A percentile compares a stretch with the other conserved stretches of the same genome.
Evolutionary conservation across 148 eudicot species (phyloP).

Genomic region (Hydrangea macrophylla): DNA sequence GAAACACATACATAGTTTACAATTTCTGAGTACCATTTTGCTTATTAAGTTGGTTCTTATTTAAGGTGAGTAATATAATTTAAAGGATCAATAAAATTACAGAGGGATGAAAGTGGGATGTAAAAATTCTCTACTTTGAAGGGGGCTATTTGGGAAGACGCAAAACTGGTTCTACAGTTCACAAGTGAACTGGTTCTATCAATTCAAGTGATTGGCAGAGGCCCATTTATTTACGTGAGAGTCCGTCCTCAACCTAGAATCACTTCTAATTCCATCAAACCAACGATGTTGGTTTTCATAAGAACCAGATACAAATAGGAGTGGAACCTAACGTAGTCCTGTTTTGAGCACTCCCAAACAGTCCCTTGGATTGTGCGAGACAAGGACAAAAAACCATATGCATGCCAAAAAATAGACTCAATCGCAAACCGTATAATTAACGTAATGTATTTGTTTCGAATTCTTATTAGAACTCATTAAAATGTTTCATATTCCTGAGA

Average conservation of each 20-base stretch:
- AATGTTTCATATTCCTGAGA: neutral
- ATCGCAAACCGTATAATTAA: neutral
- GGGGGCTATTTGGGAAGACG: too few relatives aligned
- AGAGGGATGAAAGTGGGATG: neutral
- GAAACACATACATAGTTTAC: neutral
- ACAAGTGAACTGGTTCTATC: too few relatives aligned
- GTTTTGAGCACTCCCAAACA: too few relatives aligned
- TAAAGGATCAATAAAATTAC: neutral
- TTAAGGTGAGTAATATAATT: neutral
- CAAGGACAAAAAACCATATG: neutral
- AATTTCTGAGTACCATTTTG: neutral
- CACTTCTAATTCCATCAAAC: too few relatives aligned
- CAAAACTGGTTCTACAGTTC: too few relatives aligned
- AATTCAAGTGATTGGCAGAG: too few relatives aligned
- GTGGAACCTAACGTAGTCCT: too few relatives aligned
- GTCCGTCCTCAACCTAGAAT: too few relatives aligned
- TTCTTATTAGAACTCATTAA: neutral
- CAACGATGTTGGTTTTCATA: too few relatives aligned
- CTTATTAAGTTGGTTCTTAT: neutral
- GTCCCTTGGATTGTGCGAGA: too few relatives aligned
- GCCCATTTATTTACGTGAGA: too few relatives aligned
- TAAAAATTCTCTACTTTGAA: constrained; percentile 1
- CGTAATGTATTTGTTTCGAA: neutral
- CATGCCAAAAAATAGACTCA: neutral
- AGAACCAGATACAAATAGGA: too few relatives aligned